These are phyloP conservation scores for Sclerotinia sclerotiorum DNA, from an alignment of 2,329 filamentous ascomycete species.

Conservation along the genomic window DNA sequence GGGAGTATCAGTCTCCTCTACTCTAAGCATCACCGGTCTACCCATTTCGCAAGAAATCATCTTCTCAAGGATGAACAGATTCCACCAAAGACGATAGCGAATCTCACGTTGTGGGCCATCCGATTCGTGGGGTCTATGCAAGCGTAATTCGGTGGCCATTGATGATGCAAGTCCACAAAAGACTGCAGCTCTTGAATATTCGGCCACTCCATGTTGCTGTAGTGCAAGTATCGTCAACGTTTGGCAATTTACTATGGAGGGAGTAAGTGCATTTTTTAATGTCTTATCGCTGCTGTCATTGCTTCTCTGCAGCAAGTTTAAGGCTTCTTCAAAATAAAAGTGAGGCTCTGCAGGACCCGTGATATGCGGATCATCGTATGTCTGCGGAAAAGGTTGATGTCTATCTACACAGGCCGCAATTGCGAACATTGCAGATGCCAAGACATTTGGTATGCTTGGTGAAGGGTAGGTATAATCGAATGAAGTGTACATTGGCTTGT, in stretches of 20 bases:
- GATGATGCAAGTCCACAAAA: slow-evolving; percentile 35
- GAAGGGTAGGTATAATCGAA: slow-evolving; percentile 34
- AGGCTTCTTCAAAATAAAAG: slow-evolving; percentile 26
- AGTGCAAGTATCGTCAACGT: slow-evolving; percentile 36
- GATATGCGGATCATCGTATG: slow-evolving; percentile 26
- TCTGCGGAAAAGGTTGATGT: slow-evolving; percentile 26
- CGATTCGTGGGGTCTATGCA: slow-evolving; percentile 33
- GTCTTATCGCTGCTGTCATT: slow-evolving; percentile 20
- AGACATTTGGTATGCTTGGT: slow-evolving; percentile 32
- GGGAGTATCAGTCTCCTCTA: slow-evolving; percentile 36
- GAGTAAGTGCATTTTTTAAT: slow-evolving; percentile 31
- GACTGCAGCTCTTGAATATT: slow-evolving; percentile 38
- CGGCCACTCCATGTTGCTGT: slow-evolving; percentile 39
- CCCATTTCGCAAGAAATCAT: slow-evolving; percentile 39
- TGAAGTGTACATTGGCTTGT: slow-evolving; percentile 38
- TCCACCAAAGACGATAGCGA: slow-evolving; percentile 39
- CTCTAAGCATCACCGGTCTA: slow-evolving; percentile 34
- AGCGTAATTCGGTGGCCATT: slow-evolving; percentile 38
- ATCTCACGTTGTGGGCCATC: slow-evolving; percentile 35
- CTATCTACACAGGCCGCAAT: slow-evolving; percentile 37
- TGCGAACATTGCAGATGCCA: slow-evolving; percentile 36
- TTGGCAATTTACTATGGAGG: slow-evolving; percentile 37
- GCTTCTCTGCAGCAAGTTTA: slow-evolving; percentile 31
- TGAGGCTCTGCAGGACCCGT: slow-evolving; percentile 12
- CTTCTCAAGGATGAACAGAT: slow-evolving; percentile 39